A percentile compares a stretch with the other conserved stretches of the same genome.
These are phyloP conservation scores for Oryza punctata DNA, from an alignment of 176 grass and related monocot genomes.

Conservation along the genomic window DNA sequence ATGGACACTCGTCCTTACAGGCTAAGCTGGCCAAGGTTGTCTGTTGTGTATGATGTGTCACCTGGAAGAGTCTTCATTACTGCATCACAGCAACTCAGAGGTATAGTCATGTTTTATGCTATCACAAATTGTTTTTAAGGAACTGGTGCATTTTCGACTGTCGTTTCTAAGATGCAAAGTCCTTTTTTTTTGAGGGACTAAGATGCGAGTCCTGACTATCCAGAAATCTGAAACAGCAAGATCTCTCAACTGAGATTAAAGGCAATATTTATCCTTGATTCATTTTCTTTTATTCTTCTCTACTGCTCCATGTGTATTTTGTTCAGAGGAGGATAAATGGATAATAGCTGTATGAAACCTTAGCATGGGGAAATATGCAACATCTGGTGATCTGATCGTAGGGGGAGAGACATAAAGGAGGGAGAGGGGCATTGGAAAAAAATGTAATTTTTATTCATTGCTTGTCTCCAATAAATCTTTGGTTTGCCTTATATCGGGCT, in stretches of 20 bases:
- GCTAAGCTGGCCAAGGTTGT: conserved; percentile 76
- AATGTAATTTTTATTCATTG: not conserved
- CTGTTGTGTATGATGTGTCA: conserved; percentile 80
- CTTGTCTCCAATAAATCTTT: not conserved
- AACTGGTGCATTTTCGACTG: conserved; percentile 20
- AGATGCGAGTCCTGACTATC: not conserved
- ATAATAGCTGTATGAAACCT: not conserved
- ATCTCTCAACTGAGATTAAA: conserved; percentile 9
- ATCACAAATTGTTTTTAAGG: not conserved
- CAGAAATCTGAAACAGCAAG: conserved; percentile 7
- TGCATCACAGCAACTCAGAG: conserved; percentile 63
- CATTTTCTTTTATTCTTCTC: not conserved
- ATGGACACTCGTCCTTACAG: conserved; percentile 97
- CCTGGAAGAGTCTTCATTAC: conserved; percentile 56
- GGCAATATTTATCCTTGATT: not conserved
- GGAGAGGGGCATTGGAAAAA: not conserved
- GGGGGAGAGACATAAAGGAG: not conserved
- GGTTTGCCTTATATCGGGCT: not conserved
- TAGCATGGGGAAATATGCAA: not conserved
- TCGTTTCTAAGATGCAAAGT: not conserved
- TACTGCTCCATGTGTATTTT: conserved; percentile 4
- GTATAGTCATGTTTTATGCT: conserved; percentile 36
- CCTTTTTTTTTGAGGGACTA: no score
- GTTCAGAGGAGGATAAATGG: not conserved
- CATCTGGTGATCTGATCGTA: not conserved